Evolutionary conservation across 768 basidiomycete species (phyloP).

Genomic region (Fomitopsis pulvina): DNA sequence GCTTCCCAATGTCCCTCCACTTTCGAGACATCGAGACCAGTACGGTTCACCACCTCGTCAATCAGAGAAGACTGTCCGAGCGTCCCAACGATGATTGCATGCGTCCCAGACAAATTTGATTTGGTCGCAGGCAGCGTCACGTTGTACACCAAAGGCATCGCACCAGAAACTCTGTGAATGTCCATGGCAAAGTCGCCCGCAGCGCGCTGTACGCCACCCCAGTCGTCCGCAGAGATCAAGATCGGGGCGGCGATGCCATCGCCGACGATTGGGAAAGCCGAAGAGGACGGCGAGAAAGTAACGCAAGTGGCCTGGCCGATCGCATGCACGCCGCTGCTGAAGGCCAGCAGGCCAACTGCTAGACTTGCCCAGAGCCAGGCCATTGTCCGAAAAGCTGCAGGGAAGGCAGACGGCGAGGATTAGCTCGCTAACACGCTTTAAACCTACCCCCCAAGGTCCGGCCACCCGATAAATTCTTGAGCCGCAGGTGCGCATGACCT

Average conservation of each 20-base stretch:
- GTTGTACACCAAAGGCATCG: conserved; percentile 44
- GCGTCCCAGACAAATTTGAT: conserved; percentile 15
- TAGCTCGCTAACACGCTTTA: neutral
- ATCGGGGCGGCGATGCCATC: conserved; percentile 42
- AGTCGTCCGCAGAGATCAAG: conserved; percentile 48
- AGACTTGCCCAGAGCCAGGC: conserved; percentile 6
- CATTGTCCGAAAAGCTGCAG: conserved; percentile 1
- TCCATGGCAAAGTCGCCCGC: conserved; percentile 56
- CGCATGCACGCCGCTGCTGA: conserved; percentile 22
- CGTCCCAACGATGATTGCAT: conserved; percentile 59
- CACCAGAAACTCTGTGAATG: conserved; percentile 53
- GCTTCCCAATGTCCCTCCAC: conserved; percentile 65
- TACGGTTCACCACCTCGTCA: conserved; percentile 42
- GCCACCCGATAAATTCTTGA: neutral
- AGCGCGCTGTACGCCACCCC: conserved; percentile 57
- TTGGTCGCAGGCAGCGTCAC: conserved; percentile 28
- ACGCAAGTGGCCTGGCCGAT: conserved; percentile 47
- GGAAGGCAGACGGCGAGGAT: neutral
- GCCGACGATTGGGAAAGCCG: conserved; percentile 38
- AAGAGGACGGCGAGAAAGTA: conserved; percentile 29
- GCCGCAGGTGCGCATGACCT: conserved; percentile 17
- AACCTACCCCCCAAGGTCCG: neutral
- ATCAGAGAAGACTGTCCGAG: conserved; percentile 52
- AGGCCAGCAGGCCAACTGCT: conserved; percentile 13
- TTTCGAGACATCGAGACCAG: conserved; percentile 47